Base-by-base conservation (phyloP, 306 rosid species). In the Ziziphus jujuba region DNA sequence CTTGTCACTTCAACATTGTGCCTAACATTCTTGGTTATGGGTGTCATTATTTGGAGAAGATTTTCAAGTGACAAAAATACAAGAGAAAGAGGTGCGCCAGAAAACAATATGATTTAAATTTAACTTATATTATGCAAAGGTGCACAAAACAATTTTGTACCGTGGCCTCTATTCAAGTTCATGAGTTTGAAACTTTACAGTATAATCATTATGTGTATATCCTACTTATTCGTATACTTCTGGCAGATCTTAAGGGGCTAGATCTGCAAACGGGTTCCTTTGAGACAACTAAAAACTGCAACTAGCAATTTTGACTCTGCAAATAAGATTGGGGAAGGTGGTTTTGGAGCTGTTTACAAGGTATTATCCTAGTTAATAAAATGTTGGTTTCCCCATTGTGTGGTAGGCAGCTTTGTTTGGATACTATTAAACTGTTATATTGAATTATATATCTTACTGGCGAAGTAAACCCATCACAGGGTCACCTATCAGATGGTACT, bases 281-380 rank as follows among this genome's bases (percentile, higher is more conserved):
- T 86, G 33, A 63, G 82, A 40, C 87, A 86, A 80, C 72, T 89
- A 23, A 82, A 63, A 80, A 82, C 77, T 21, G 92, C 96, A 62
- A 86, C 90, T 15, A 70, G 61, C 44, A 78, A 89, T 69, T 89
- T 89, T 61, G 90, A 84, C 48, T 40, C 36, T 25, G 53, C 75
- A 35, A 69, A 59, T 57, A 87, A 84, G 76, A 82, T 87, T 51
- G 90, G 88, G 13, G 95, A 84, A 71, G 88, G 95, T 59, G 95
- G 85, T 17, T 87, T 87, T 74, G 90, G 93, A 55, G 76, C 81
- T 6, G 86, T 87, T 7, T 84, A 61, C 43, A 87, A 85, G 95
- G 90, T 84, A 78, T 63, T 66, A 9, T 3, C 31, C 7, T 1
- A 5, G 2, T 8, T 21, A 43, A n/a, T 40, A 16, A 31, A 49